Evolutionary conservation across 2,329 filamentous ascomycete genomes (phyloP).

Genomic region (Cytospora paraplurivora): DNA sequence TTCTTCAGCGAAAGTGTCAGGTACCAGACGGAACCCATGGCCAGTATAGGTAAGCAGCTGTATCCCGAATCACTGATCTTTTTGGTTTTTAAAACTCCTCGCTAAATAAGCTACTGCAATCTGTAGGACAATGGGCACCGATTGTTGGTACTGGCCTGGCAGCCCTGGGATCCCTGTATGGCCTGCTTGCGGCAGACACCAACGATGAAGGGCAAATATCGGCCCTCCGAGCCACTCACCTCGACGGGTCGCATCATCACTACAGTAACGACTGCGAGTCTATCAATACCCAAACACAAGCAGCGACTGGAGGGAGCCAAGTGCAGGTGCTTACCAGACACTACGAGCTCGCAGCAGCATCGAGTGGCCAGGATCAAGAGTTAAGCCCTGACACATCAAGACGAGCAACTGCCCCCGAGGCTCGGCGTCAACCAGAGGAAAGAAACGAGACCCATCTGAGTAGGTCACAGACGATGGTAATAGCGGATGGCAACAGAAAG

Average conservation of each 20-base stretch:
- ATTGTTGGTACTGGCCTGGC: constrained; percentile 61
- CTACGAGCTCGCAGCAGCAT: background rate
- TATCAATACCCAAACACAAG: background rate
- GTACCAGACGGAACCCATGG: constrained; percentile 64
- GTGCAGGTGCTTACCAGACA: background rate
- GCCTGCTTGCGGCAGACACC: constrained; percentile 47
- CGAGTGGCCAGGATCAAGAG: background rate
- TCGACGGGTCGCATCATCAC: constrained; percentile 2
- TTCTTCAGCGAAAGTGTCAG: constrained; percentile 59
- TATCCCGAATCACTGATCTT: constrained; percentile 24
- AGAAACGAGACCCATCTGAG: background rate
- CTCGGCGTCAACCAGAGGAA: background rate
- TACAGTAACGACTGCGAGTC: background rate
- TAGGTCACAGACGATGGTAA: background rate
- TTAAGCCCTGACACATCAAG: constrained; percentile 3
- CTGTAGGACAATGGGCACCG: constrained; percentile 59
- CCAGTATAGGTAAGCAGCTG: constrained; percentile 55
- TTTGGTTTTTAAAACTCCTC: background rate
- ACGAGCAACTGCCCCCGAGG: background rate
- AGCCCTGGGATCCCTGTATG: constrained; percentile 59
- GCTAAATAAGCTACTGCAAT: background rate
- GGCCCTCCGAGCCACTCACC: background rate
- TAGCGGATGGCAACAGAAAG: constrained; percentile 10
- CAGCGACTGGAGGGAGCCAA: background rate
- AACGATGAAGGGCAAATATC: constrained; percentile 21